Percentiles rank a stretch among this genome's conserved stretches.
Evolutionary conservation across 176 grass and related monocot species (phyloP).

Genomic region (Saccharum officinarum): DNA sequence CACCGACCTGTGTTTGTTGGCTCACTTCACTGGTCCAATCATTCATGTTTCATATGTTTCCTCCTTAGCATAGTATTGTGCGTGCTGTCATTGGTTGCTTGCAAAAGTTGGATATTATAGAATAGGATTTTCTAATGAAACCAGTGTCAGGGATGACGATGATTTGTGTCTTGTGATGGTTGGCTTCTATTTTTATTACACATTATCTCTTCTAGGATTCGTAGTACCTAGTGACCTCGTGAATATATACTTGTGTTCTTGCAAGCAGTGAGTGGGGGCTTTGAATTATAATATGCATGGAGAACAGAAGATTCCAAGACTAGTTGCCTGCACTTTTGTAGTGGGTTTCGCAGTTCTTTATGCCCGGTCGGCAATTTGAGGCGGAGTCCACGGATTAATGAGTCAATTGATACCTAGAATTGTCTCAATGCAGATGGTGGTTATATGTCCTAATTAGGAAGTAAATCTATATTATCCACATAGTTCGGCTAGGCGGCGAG

Average conservation of each 20-base stretch:
- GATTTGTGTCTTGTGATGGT: slow-evolving; percentile 1
- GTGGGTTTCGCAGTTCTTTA: slow-evolving; percentile 43
- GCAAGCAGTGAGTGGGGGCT: background rate
- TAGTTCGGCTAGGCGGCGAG: too few relatives aligned
- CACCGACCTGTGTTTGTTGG: background rate
- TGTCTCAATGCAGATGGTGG: slow-evolving; percentile 35
- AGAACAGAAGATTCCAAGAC: slow-evolving; percentile 33
- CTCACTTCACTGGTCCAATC: slow-evolving; percentile 17
- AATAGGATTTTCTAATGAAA: slow-evolving; percentile 16
- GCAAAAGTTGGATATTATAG: slow-evolving; percentile 6
- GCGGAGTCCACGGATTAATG: slow-evolving; percentile 22
- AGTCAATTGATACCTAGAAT: slow-evolving; percentile 29
- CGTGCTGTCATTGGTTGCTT: slow-evolving; percentile 25
- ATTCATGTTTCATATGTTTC: slow-evolving; percentile 14
- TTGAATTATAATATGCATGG: slow-evolving; percentile 26
- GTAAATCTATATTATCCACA: slow-evolving; percentile 44
- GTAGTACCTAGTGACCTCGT: slow-evolving; percentile 21
- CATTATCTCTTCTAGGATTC: slow-evolving; percentile 30
- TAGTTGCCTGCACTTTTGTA: slow-evolving; percentile 31
- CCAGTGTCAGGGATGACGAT: background rate
- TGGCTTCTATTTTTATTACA: slow-evolving; percentile 17
- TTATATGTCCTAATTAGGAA: slow-evolving; percentile 16
- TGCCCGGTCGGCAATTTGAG: slow-evolving; percentile 28
- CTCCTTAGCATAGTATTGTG: background rate
- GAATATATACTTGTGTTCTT: slow-evolving; percentile 34